phyloP scores from a whole-genome alignment of 345 rosid genomes.

The Arabidopsis arenosa region DNA sequence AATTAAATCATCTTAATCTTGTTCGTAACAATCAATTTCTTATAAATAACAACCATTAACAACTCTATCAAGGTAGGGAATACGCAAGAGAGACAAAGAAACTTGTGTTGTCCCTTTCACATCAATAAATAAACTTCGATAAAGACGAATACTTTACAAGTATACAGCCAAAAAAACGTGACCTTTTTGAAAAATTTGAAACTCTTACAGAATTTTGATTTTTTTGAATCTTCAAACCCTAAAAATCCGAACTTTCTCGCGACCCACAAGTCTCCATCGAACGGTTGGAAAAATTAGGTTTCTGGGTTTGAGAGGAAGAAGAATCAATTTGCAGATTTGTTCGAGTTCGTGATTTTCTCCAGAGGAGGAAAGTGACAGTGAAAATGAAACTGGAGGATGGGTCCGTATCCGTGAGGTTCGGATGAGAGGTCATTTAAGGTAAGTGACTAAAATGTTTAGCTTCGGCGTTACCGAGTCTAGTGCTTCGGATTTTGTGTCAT shows the following conservation, averaged over 20 bases:
- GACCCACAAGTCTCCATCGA: slow-evolving; percentile 40
- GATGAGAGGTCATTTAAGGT: slow-evolving; percentile 11
- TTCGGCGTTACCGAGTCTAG: slow-evolving; percentile 30
- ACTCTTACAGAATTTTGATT: background rate
- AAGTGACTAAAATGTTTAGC: slow-evolving; percentile 6
- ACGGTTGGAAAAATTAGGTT: background rate
- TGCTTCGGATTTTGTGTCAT: slow-evolving; percentile 11
- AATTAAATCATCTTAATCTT: slow-evolving; percentile 14
- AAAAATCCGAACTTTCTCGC: slow-evolving; percentile 33
- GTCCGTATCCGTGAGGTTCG: slow-evolving; percentile 25
- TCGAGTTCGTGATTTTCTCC: slow-evolving; percentile 28
- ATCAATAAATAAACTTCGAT: background rate
- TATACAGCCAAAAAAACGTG: slow-evolving; percentile 22
- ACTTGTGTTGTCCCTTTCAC: slow-evolving; percentile 20
- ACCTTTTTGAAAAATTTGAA: slow-evolving; percentile 11
- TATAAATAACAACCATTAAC: slow-evolving; percentile 14
- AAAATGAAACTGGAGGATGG: background rate
- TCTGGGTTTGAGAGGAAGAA: slow-evolving; percentile 14
- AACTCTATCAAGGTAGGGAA: background rate
- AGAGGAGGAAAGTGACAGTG: slow-evolving; percentile 33
- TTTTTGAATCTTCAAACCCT: slow-evolving; percentile 32
- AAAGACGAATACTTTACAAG: slow-evolving; percentile 19
- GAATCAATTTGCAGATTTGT: slow-evolving; percentile 33
- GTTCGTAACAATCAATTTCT: background rate
- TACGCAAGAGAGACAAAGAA: slow-evolving; percentile 22